Conservation (phyloP, 306 rosid species). For the Malus sylvestris region DNA sequence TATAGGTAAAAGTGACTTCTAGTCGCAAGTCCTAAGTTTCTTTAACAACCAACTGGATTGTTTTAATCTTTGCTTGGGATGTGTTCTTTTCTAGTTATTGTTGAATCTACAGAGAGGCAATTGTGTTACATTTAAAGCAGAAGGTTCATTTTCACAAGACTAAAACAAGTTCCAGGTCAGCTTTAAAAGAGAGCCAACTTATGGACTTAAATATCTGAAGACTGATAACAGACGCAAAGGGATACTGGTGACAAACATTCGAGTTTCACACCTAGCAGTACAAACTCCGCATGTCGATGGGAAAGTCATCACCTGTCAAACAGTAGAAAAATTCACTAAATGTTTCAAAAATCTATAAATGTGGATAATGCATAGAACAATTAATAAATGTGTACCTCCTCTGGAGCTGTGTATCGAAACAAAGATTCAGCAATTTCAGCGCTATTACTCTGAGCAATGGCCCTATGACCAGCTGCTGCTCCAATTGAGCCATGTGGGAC, state of each 20-base stretch:
- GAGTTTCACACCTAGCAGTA: slow-evolving; percentile 65
- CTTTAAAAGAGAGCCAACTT: background rate
- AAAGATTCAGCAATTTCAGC: slow-evolving; percentile 77
- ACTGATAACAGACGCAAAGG: slow-evolving; percentile 27
- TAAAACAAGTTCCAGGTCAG: background rate
- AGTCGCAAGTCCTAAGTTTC: background rate
- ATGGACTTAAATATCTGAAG: background rate
- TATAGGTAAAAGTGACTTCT: background rate
- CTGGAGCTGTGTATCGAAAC: slow-evolving; percentile 85
- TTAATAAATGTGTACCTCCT: slow-evolving; percentile 52
- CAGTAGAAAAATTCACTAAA: slow-evolving; percentile 3
- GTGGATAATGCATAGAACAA: background rate
- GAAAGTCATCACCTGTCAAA: slow-evolving; percentile 89
- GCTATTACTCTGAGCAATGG: slow-evolving; percentile 88
- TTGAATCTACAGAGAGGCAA: background rate
- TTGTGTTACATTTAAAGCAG: background rate
- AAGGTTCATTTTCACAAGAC: background rate
- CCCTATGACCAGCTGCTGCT: slow-evolving; percentile 80
- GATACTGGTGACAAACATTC: slow-evolving; percentile 96
- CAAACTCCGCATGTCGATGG: slow-evolving; percentile 93
- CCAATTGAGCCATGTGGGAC: slow-evolving; percentile 79
- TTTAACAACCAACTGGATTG: background rate
- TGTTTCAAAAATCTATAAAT: background rate
- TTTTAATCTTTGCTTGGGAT: background rate
- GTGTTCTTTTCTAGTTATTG: background rate